phyloP scores from a whole-genome alignment of 1,284 basidiomycete genomes.

The Moesziomyces parantarcticus region DNA sequence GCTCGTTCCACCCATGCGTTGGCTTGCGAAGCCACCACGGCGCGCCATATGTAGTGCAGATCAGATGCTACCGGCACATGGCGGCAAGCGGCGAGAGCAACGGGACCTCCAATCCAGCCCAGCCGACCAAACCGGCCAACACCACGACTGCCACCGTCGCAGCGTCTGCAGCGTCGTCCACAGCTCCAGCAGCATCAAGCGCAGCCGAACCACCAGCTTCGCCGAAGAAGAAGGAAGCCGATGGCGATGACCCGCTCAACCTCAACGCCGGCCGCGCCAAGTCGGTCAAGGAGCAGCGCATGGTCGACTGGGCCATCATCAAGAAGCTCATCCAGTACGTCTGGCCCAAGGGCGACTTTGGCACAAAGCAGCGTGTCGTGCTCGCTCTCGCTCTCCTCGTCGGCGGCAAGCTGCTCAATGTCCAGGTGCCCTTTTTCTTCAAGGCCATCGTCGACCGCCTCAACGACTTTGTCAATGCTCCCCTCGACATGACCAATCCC shows the following conservation, averaged over 20 bases:
- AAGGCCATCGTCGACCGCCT: slow-evolving; percentile 89
- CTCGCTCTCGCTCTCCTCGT: slow-evolving; percentile 84
- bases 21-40: no score
- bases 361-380: slow-evolving; percentile 78
- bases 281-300: slow-evolving; percentile 53
- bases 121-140: slow-evolving; percentile 1
- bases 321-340: slow-evolving; percentile 72
- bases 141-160: slow-evolving; percentile 23
- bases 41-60: neutral
- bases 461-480: slow-evolving; percentile 71
- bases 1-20: no score
- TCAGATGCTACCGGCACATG: slow-evolving; percentile 31
- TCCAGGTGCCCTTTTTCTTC: slow-evolving; percentile 96
- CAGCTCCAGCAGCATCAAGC: slow-evolving; percentile 1
- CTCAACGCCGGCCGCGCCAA: slow-evolving; percentile 40
- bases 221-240: slow-evolving; percentile 29
- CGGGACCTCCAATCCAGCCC: neutral
- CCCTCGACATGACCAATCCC: slow-evolving; percentile 77
- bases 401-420: slow-evolving; percentile 90
- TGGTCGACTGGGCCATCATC: slow-evolving; percentile 72
- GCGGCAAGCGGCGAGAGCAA: slow-evolving; percentile 8
- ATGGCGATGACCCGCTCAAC: slow-evolving; percentile 57
- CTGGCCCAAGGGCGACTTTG: slow-evolving; percentile 73
- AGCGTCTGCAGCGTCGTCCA: slow-evolving; percentile 14
- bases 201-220: neutral